Conservation (phyloP, 1,139 yeast species). For the Yamadazyma friedrichii region DNA sequence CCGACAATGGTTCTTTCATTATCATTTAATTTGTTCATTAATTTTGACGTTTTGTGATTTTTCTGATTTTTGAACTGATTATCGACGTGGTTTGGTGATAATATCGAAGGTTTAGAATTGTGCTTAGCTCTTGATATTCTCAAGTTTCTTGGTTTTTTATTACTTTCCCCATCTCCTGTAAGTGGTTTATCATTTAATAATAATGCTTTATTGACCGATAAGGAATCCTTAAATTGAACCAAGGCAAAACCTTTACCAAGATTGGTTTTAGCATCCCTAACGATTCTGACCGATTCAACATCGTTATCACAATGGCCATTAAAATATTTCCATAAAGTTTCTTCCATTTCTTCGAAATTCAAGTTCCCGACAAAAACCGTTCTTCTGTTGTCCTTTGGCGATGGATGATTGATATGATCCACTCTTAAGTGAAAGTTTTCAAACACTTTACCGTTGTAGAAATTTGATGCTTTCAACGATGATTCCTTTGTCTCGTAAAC, state of each 20-base stretch:
- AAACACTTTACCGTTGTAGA: conserved; percentile 67
- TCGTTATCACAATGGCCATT: conserved; percentile 56
- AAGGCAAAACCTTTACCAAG: conserved; percentile 97
- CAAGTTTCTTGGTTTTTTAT: conserved; percentile 50
- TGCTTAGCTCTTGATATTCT: conserved; percentile 78
- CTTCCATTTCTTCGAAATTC: conserved; percentile 91
- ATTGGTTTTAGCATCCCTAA: conserved; percentile 90
- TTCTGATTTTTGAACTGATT: conserved; percentile 27
- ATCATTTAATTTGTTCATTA: conserved; percentile 42
- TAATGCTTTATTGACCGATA: conserved; percentile 80
- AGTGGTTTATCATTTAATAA: conserved; percentile 72
- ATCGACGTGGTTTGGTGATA: conserved; percentile 47
- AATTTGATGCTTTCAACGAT: conserved; percentile 51
- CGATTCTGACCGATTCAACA: conserved; percentile 84
- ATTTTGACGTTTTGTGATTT: conserved; percentile 17
- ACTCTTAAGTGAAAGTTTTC: conserved; percentile 79
- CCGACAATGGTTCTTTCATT: conserved; percentile 77
- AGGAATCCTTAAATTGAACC: conserved; percentile 83
- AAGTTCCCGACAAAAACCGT: conserved; percentile 92
- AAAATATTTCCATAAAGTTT: conserved; percentile 83
- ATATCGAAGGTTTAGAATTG: conserved; percentile 45
- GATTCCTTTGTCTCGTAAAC: conserved; percentile 61
- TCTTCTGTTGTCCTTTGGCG: conserved; percentile 78
- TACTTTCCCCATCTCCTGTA: conserved; percentile 27
- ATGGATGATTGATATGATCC: conserved; percentile 89